A percentile compares a stretch with the other conserved stretches of the same genome.
These are phyloP conservation scores for Camelina neglecta DNA, from an alignment of 345 rosid species.

Conservation along the genomic window DNA sequence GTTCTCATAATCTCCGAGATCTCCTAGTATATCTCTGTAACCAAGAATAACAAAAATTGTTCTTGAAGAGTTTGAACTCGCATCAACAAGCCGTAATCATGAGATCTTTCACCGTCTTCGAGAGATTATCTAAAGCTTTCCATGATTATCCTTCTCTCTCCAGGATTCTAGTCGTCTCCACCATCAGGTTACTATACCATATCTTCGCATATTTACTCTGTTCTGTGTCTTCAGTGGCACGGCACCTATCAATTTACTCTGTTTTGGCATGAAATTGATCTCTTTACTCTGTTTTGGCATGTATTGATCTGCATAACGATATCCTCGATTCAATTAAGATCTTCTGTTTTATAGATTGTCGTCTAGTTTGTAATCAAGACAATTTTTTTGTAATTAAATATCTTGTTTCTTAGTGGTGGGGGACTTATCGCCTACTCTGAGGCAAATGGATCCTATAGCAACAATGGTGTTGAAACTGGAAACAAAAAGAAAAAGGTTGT, in stretches of 20 bases:
- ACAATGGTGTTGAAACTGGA: constrained; percentile 45
- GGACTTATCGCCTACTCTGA: constrained; percentile 77
- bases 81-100: constrained; percentile 38
- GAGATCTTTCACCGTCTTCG: constrained; percentile 59
- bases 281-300: background rate
- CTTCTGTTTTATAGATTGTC: background rate
- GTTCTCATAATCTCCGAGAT: too few species aligned
- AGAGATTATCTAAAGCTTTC: constrained; percentile 65
- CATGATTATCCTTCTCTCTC: constrained; percentile 73
- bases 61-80: background rate
- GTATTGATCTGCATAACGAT: background rate
- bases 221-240: too few species aligned
- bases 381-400: background rate
- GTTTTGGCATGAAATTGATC: background rate
- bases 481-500: constrained; percentile 81
- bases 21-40: background rate
- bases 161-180: constrained; percentile 66
- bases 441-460: constrained; percentile 52
- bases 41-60: background rate
- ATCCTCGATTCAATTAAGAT: background rate
- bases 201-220: constrained; percentile 2
- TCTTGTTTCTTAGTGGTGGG: constrained; percentile 63
- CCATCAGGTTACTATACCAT: constrained; percentile 62
- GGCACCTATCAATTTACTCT: background rate
- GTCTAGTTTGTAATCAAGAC: background rate